Evolutionary conservation across 1,139 yeast species (phyloP), one percentile per base, ranked within the genome.

Genomic region (Scheffersomyces titani): DNA sequence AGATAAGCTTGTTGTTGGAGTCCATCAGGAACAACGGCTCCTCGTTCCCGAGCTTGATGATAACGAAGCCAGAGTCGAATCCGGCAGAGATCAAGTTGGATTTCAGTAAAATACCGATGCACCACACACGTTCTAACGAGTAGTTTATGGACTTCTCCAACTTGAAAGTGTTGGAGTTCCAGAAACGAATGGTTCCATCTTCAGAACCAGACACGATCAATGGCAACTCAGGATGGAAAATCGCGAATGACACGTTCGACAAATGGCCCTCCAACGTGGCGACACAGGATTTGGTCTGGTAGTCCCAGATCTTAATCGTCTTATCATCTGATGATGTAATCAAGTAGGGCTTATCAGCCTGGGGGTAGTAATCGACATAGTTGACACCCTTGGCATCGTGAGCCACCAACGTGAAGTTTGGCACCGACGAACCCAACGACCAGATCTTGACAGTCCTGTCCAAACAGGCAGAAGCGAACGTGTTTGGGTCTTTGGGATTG

Each of bases 391-490:
- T 91, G 54, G 91, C 84, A 64, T 91, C 97, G 68, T 94, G 98
- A 6, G 98, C 97, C 51, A 85, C 81, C 70, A 96, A 81, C 2
- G 99, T 93, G 78, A 90, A 92, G 75, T 94, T 94, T 59, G 99
- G 97, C 46, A 84, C 83, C n/a, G 90, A 75, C 51, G 94, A 89
- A 36, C 98, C 97, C 66, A 94, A 78, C 1, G 97, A 90, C 99
- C 99, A 94, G 62, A 96, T 90, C 75, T 94, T 94, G 57, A 96
- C 97, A 19, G 98, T 92, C 68, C 96, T 88, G 74, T 94, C 99
- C 68, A 96, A 83, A 78, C 97, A 92, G 11, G 97, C 97, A 40
- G 97, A 90, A 3, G 98, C 99, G 82, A 94, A 96, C 49, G 98
- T 93, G 76, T 90, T 92, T 63, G 97, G 94, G 75, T 96, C 99